phyloP scores from a whole-genome alignment of 176 grass and related monocot species.

The Microstegium vimineum region DNA sequence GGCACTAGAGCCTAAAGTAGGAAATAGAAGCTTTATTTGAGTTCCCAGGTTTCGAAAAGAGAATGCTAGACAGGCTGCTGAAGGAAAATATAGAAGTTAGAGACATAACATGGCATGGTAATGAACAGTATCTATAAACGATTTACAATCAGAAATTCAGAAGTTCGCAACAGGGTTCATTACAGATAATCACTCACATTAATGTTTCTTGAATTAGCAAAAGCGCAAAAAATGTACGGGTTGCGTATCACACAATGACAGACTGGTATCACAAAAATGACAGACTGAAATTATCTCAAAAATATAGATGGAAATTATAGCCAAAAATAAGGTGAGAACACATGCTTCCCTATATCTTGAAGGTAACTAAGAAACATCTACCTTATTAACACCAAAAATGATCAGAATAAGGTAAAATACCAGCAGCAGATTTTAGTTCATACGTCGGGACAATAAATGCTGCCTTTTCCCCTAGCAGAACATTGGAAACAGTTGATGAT shows the following conservation, averaged over 20 bases:
- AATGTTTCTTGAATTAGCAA: slow-evolving; percentile 7
- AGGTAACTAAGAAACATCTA: slow-evolving; percentile 37
- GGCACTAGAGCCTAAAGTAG: not conserved
- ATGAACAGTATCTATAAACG: not conserved
- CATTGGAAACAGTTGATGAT: slow-evolving; percentile 97
- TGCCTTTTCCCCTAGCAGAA: slow-evolving; percentile 85
- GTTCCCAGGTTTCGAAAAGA: not conserved
- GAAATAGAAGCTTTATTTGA: not conserved
- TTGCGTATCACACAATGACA: not conserved
- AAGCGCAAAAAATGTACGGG: not conserved
- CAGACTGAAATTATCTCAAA: not conserved
- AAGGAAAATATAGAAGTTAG: not conserved
- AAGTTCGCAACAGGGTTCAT: not conserved
- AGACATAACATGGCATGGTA: not conserved
- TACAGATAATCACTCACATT: not conserved
- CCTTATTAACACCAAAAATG: slow-evolving; percentile 46
- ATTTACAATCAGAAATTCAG: not conserved
- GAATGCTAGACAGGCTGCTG: not conserved
- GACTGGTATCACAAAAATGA: not conserved
- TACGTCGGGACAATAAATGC: slow-evolving; percentile 96
- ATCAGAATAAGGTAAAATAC: slow-evolving; percentile 88
- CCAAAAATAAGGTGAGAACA: not conserved
- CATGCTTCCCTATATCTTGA: not conserved
- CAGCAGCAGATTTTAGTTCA: slow-evolving; percentile 99
- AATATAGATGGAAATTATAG: not conserved